These are phyloP conservation scores for Penicillium silybi DNA, from an alignment of 495 filamentous ascomycete species.

Conservation along the genomic window DNA sequence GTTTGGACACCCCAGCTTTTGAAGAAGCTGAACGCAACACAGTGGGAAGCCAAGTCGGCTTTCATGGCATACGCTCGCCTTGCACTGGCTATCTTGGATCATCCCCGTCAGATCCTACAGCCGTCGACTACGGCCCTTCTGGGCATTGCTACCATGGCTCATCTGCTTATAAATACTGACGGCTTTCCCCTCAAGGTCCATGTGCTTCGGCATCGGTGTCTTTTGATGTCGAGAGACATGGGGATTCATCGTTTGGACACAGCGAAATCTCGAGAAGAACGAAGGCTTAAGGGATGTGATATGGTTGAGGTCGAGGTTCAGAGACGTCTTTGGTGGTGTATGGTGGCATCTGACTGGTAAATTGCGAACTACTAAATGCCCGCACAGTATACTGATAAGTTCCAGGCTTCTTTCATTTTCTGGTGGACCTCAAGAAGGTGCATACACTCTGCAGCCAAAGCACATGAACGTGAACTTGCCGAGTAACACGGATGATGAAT, in stretches of 20 bases:
- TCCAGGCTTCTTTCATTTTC: conserved; percentile 24
- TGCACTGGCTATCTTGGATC: conserved; percentile 20
- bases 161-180: conserved; percentile 20
- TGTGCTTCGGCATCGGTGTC: conserved; percentile 18
- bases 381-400: neutral
- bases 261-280: conserved; percentile 15
- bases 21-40: conserved; percentile 17
- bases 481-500: conserved; percentile 28
- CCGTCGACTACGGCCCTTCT: conserved; percentile 23
- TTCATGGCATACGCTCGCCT: conserved; percentile 18
- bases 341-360: conserved; percentile 34
- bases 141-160: conserved; percentile 17
- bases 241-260: conserved; percentile 28
- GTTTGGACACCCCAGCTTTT: conserved; percentile 21
- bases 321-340: conserved; percentile 30
- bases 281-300: conserved; percentile 20
- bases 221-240: conserved; percentile 24
- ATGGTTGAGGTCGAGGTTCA: conserved; percentile 30
- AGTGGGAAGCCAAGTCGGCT: conserved; percentile 15
- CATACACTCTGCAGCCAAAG: conserved; percentile 25
- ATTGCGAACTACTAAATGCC: neutral
- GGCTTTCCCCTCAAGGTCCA: conserved; percentile 18
- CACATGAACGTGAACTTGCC: conserved; percentile 31
- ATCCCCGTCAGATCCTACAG: conserved; percentile 9
- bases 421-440: conserved; percentile 23